Base-by-base conservation (phyloP, 306 rosid species). In the Dicorynia guianensis region DNA sequence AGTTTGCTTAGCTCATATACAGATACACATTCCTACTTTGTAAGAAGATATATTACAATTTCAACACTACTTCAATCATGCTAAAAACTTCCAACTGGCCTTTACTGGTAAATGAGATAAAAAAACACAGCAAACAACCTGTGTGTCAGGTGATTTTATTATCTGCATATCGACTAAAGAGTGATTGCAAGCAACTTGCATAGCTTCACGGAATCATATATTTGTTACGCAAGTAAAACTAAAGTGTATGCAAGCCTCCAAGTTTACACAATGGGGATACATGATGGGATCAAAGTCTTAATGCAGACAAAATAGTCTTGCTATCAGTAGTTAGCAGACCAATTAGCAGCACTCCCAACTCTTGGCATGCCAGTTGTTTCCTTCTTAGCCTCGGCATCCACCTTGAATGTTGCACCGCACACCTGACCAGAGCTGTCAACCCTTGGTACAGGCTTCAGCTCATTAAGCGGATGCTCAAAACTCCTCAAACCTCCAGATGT, bases 321-420 rank as follows among this genome's bases (percentile, higher is more conserved):
- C 74, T 65, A 63, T 85, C 82, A 88, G 74, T 77, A 85, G 79
- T 83, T 56, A 15, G 85, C 3, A 7, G 92, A 85, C 92, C 92
- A 88, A 73, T 88, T 85, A 63, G 92, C 89, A 54, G 92, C 90
- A 81, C 92, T 85, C 61, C 88, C 90, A 8, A 88, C 90, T 75
- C 92, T 85, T 0, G 92, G 90, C 82, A 88, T 88, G 59, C 92
- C 92, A 15, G 75, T 61, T 13, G 69, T 59, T 59, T 85, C 92
- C 83, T 86, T 88, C 25, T 82, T 78, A 55, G 81, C 64, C 42
- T 80, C 88, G 12, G 70, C 81, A 58, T 88, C 90, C 53, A 88
- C 92, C 58, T 86, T 81, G 82, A 88, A 88, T 67, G 50, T 85
- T 11, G 83, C 81, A 76, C 90, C 92, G 9, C 86, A 88, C 59